Conservation (phyloP, 2,329 filamentous ascomycete genomes). For the Hypoxylon sp. region DNA sequence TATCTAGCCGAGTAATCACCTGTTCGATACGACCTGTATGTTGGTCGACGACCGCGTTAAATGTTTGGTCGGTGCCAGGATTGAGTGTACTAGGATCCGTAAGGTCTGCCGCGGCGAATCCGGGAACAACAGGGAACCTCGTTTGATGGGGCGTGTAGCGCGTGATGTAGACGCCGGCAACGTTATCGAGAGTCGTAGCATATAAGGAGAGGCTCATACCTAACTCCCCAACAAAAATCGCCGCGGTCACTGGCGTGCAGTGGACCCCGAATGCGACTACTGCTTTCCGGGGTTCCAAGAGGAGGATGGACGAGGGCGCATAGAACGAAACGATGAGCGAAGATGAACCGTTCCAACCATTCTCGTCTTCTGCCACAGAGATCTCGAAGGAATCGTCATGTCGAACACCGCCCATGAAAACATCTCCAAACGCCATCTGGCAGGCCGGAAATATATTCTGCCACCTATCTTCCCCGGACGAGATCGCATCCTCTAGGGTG, state of each 20-base stretch:
- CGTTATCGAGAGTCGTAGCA: neutral
- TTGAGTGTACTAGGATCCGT: neutral
- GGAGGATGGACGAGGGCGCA: conserved; percentile 56
- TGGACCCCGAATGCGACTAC: conserved; percentile 40
- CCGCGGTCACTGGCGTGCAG: neutral
- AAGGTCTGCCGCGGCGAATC: conserved; percentile 19
- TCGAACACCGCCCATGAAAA: neutral
- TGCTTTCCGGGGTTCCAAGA: conserved; percentile 52
- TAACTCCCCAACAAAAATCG: neutral
- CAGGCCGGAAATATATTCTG: neutral
- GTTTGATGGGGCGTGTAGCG: conserved; percentile 30
- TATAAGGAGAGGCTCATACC: neutral
- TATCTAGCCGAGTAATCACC: conserved; percentile 26
- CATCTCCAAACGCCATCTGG: neutral
- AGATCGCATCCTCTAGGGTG: neutral
- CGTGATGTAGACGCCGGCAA: conserved; percentile 7
- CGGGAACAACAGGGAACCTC: conserved; percentile 18
- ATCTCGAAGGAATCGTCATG: conserved; percentile 49
- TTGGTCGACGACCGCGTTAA: neutral
- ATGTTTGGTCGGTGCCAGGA: neutral
- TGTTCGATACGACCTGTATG: conserved; percentile 8
- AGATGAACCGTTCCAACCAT: conserved; percentile 57
- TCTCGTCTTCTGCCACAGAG: conserved; percentile 54
- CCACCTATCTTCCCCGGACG: neutral
- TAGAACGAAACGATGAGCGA: conserved; percentile 60